A percentile compares a stretch with the other conserved stretches of the same genome.
Evolutionary conservation across 2,329 filamentous ascomycete species (phyloP).

Genomic region (Paecilomyces niveus): DNA sequence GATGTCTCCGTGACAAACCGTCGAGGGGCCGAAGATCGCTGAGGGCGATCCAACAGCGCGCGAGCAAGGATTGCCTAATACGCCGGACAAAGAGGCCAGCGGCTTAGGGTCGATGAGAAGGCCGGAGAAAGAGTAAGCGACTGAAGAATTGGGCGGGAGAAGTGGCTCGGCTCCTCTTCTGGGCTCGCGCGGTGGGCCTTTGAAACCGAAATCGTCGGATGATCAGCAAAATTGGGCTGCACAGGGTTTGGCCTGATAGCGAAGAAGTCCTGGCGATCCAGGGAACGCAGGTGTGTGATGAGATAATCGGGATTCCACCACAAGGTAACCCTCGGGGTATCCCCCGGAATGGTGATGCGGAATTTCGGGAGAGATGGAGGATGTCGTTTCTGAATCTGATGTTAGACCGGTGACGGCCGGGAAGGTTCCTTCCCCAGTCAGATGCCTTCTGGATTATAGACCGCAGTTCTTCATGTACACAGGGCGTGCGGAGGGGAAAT

Average conservation of each 20-base stretch:
- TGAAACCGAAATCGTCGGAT: constrained; percentile 11
- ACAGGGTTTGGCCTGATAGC: constrained; percentile 10
- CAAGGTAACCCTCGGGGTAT: no score
- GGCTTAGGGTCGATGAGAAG: neutral
- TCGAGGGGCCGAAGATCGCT: neutral
- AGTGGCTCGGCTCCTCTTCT: neutral
- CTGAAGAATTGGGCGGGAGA: constrained; percentile 1
- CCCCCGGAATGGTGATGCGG: neutral
- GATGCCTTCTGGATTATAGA: neutral
- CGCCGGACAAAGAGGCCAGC: neutral
- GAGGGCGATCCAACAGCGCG: neutral
- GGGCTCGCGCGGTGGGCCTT: neutral
- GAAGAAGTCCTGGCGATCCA: constrained; percentile 6
- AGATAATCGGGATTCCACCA: neutral
- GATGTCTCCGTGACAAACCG: neutral
- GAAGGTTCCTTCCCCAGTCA: neutral
- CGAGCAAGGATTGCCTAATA: neutral
- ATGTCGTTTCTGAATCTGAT: neutral
- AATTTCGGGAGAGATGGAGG: neutral
- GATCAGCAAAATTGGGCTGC: constrained; percentile 15
- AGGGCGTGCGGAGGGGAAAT: neutral
- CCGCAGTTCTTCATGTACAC: neutral
- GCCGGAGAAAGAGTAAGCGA: neutral
- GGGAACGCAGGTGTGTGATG: constrained; percentile 5
- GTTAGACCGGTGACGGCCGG: neutral